Percentiles rank a stretch among this genome's conserved stretches.
These are phyloP conservation scores for Aspergillus fructus DNA, from an alignment of 2,329 filamentous ascomycete species.

Conservation along the genomic window DNA sequence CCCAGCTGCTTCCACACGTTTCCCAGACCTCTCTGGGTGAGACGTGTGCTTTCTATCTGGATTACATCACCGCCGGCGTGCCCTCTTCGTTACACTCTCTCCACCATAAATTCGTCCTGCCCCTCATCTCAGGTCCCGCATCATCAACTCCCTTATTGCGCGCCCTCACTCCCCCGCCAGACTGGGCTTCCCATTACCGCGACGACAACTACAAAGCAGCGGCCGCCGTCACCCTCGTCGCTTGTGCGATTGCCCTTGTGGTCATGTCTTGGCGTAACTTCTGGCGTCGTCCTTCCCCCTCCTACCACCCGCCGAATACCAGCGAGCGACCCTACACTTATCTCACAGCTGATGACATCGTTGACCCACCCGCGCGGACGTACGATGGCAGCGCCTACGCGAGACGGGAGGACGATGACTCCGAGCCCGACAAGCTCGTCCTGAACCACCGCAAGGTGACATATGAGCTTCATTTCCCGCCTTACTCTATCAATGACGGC, in stretches of 20 bases:
- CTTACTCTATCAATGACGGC: slow-evolving; percentile 50
- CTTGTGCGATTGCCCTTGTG: slow-evolving; percentile 29
- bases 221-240: slow-evolving; percentile 26
- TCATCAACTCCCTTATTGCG: slow-evolving; percentile 22
- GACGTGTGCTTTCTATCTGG: slow-evolving; percentile 41
- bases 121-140: slow-evolving; percentile 15
- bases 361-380: slow-evolving; percentile 21
- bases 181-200: slow-evolving; percentile 17
- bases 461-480: slow-evolving; percentile 45
- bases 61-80: slow-evolving; percentile 32
- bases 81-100: slow-evolving; percentile 33
- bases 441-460: slow-evolving; percentile 43
- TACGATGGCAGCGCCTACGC: slow-evolving; percentile 14
- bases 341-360: slow-evolving; percentile 37
- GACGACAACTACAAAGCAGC: slow-evolving; percentile 22
- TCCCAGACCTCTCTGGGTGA: slow-evolving; percentile 41
- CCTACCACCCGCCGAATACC: slow-evolving; percentile 21
- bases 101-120: slow-evolving; percentile 28
- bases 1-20: slow-evolving; percentile 36
- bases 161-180: slow-evolving; percentile 23
- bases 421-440: slow-evolving; percentile 44
- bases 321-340: slow-evolving; percentile 36
- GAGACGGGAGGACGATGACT: slow-evolving; percentile 24
- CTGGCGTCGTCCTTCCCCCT: slow-evolving; percentile 32
- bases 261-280: slow-evolving; percentile 38